These are phyloP conservation scores for Protomyces macrosporus DNA, from an alignment of 1,139 yeast genomes.

Conservation along the genomic window DNA sequence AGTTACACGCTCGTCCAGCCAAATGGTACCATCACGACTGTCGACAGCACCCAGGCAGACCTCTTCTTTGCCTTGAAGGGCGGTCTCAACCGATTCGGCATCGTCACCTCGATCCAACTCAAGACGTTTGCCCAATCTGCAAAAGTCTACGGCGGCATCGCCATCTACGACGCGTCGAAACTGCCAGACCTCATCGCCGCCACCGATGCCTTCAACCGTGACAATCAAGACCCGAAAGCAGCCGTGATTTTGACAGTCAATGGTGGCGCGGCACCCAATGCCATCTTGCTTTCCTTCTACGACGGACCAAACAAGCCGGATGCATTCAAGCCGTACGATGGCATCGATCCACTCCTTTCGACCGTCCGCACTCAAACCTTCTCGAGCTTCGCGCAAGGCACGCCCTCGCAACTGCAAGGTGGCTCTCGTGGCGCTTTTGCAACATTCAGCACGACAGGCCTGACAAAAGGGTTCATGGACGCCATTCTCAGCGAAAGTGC, in stretches of 20 bases:
- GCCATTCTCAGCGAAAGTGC: slow-evolving; percentile 3
- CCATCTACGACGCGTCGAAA: neutral
- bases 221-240: slow-evolving; percentile 4
- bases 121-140: neutral
- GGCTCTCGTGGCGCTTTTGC: slow-evolving; percentile 11
- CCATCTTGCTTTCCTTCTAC: slow-evolving; percentile 6
- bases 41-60: slow-evolving; percentile 3
- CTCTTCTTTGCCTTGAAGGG: slow-evolving; percentile 18
- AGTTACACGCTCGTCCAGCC: slow-evolving; percentile 9
- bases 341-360: neutral
- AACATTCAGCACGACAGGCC: slow-evolving; percentile 1
- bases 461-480: slow-evolving; percentile 1
- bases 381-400: neutral
- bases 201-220: neutral
- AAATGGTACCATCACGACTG: slow-evolving; percentile 11
- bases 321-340: slow-evolving; percentile 1
- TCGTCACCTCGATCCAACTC: slow-evolving; percentile 6
- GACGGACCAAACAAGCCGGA: slow-evolving; percentile 12
- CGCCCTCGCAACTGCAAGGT: slow-evolving; percentile 1
- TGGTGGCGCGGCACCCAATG: neutral
- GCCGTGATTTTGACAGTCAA: slow-evolving; percentile 5
- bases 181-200: slow-evolving; percentile 5
- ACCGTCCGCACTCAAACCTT: slow-evolving; percentile 1
- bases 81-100: slow-evolving; percentile 14
- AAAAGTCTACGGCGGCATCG: slow-evolving; percentile 4